Base-by-base conservation (phyloP, 257 asterid species). In the Cruciata laevipes region DNA sequence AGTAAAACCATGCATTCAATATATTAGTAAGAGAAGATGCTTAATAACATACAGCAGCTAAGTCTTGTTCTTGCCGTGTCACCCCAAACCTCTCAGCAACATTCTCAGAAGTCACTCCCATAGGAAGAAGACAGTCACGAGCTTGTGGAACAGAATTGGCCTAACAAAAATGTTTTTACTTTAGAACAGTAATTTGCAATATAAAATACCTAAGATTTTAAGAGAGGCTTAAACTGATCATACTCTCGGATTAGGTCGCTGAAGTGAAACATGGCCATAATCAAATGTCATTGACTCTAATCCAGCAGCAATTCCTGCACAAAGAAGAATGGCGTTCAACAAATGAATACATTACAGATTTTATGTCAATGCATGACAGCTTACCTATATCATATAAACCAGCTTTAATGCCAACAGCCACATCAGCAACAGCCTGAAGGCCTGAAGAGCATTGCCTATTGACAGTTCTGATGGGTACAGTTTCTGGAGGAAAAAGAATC, bases 351-450 rank as follows among this genome's bases (percentile, higher is more conserved):
- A 31, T 60, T 21, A 32, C 47, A 57, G 12, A 24, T 24, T 10
- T 21, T 17, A 55, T 61, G 42, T 55, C 56, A 63, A 63, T 7
- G 69, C 70, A 18, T 62, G 30, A 24, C 2, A 37, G 18, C 30
- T 65, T 82, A 91, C 97, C 97, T 65, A 89, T 89, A 55, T 91
- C 95, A 61, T 91, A 91, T 76, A 85, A 87, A 70, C 98, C 98
- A 31, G 95, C 91, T 91, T 83, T 73, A 73, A 91, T 91, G 77
- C 82, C 87, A 73, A 95, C 96, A 77, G 96, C 96, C 3, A 91
- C 95, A 79, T 91, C 98, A 69, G 95, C 96, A 72, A 91, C 98
- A 38, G 96, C 96, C 78, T 91, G 98, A 68, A 91, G 91, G 71
- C 98, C 96, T 71, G 96, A 91, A 18, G 96, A 91, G 74, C 98